Base-by-base conservation (phyloP, 805 yeast genomes). In the Metschnikowia cerradonensis region DNA sequence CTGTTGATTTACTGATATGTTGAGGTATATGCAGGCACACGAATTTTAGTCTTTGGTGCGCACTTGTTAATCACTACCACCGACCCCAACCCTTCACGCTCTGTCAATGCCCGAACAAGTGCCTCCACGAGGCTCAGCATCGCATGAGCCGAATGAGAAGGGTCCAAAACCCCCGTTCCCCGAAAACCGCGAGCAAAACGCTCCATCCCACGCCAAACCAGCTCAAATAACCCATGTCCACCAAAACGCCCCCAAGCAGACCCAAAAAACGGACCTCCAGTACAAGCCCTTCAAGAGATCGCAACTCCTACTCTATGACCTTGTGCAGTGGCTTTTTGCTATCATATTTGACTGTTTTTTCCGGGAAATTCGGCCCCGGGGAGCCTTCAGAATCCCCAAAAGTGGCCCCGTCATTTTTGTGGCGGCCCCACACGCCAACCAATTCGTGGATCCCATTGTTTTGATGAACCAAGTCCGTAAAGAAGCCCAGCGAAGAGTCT, bases 341-440 rank as follows among this genome's bases (percentile, higher is more conserved):
- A 58, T 65, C 45, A 75, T 80, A 8, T 82, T 83, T 59, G 78
- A 79, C 59, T 76, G 84, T 41, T 92, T 92, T 72, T 92, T 92
- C 70, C 72, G 98, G 52, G 97, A 91, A 63, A 90, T 92, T 55
- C 78, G 89, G 48, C 83, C 94, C 3, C 78, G 98, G 52, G 97
- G 97, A 1, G 90, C 96, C 1, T 89, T 82, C 69, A 79, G 83
- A 45, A 62, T 83, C 33, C 86, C 86, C 0, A 74, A 78, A 31
- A 67, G 77, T 8, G 97, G 97, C 0, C 92, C 98, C 0, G 84
- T 90, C 7, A 86, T 92, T 49, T 85, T 94, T 55, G 98, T 94
- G 34, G 95, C 94, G 10, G 99, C 97, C 2, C 98, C 98, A 1
- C 99, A 92, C 71, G 96, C 96, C n/a, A 89, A 89, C 63, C 96